Evolutionary conservation across 2,329 filamentous ascomycete species (phyloP), one percentile per base, ranked within the genome.

Genomic region (Phialophora macrospora): DNA sequence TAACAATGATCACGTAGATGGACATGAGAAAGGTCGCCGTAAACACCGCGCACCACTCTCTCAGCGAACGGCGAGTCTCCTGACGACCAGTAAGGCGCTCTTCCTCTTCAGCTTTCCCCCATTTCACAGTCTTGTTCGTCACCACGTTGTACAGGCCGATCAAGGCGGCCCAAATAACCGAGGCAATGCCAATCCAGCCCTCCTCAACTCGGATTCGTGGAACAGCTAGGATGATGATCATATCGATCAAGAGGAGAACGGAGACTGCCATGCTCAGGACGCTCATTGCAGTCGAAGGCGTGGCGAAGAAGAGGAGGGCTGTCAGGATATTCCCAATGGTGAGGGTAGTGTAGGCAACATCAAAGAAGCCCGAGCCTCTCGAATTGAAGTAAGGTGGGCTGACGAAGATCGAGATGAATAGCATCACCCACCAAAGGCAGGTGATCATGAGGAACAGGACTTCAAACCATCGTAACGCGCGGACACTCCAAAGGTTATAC

Each of bases 51-150:
- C 88, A 78, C 94, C 95, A 98, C 80, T 98, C 92, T 49, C 85
- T 80, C 4, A 97, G 77, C 0, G 92, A 91, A 30, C 93, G 88
- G 26, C 93, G 87, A 11, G 90, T 92, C 80, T 99, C 94, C 32
- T 90, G 86, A 14, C 94, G 90, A 11, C 95, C 95, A 0, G 94
- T 98, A 22, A 98, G 82, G 28, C 95, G 88, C 76, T 97, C 90
- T 76, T 99, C 95, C 76, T 98, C 95, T 73, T 97, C 92, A 1
- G 83, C 84, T 78, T 98, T 98, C 63, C 94, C 95, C 90, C 92
- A 96, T 73, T 90, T 85, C 8, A 99, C 95, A 4, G 91, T 88
- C 55, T 90, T 85, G 74, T 97, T 94, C 7, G 90, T 91, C 8
- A 89, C 73, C 22, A 97, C 82, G 26, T 90, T 90, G 87, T 92